Conservation (phyloP, 2,329 filamentous ascomycete genomes). For the Albifimbria verrucaria region DNA sequence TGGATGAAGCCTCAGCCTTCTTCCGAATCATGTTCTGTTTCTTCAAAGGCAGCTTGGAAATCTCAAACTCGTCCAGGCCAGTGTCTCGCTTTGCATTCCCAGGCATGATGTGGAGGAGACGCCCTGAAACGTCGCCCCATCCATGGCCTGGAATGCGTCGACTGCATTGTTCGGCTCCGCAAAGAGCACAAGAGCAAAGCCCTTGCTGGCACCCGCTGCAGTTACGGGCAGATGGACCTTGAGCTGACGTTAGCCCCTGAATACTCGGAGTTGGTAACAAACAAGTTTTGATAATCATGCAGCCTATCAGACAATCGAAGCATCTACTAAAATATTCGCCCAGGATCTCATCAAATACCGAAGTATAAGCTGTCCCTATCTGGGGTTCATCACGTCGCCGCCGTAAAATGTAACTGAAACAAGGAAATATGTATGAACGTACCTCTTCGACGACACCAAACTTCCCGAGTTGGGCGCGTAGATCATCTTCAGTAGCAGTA, state of each 20-base stretch:
- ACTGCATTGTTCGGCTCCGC: slow-evolving; percentile 68
- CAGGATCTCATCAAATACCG: slow-evolving; percentile 86
- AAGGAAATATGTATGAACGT: slow-evolving; percentile 38
- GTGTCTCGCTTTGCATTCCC: slow-evolving; percentile 77
- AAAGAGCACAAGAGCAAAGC: slow-evolving; percentile 86
- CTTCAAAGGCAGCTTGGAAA: slow-evolving; percentile 90
- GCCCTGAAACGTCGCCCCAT: slow-evolving; percentile 86
- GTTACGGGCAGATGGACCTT: slow-evolving; percentile 88
- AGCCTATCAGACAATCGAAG: slow-evolving; percentile 75
- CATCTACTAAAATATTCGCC: slow-evolving; percentile 99
- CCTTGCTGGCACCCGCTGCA: slow-evolving; percentile 73
- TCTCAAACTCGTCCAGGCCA: slow-evolving; percentile 79
- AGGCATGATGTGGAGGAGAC: slow-evolving; percentile 85
- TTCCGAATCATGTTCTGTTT: slow-evolving; percentile 89
- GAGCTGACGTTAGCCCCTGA: slow-evolving; percentile 26
- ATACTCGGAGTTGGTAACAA: not conserved
- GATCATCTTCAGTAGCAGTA: slow-evolving; percentile 70
- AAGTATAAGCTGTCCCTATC: slow-evolving; percentile 99
- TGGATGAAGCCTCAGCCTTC: slow-evolving; percentile 73
- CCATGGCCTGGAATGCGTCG: slow-evolving; percentile 73
- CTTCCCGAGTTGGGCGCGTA: slow-evolving; percentile 66
- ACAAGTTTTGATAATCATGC: slow-evolving; percentile 21
- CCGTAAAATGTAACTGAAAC: slow-evolving; percentile 10
- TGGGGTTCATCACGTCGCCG: slow-evolving; percentile 85
- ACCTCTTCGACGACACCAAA: slow-evolving; percentile 87